Percentiles rank a stretch among this genome's conserved stretches.
Conservation (phyloP, 2,329 filamentous ascomycete genomes). For the Aspergillus hiratsukae region DNA sequence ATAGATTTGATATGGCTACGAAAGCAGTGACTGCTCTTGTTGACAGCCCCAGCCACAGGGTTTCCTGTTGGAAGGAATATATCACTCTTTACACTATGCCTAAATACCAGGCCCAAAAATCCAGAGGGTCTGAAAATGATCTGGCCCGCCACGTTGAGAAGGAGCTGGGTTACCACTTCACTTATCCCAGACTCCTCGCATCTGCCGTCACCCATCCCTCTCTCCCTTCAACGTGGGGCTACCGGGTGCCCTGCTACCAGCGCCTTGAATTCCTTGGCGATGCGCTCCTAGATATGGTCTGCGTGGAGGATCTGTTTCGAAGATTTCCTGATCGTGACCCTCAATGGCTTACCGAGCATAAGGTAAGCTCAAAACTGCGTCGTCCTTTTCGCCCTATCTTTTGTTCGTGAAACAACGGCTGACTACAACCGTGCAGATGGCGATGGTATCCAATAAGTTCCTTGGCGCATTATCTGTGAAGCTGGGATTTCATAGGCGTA, state of each 20-base stretch:
- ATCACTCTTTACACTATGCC: slow-evolving; percentile 64
- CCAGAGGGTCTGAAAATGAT: slow-evolving; percentile 64
- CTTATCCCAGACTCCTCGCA: slow-evolving; percentile 67
- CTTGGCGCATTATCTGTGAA: slow-evolving; percentile 75
- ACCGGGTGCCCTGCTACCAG: slow-evolving; percentile 78
- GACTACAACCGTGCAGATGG: slow-evolving; percentile 54
- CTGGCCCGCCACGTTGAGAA: slow-evolving; percentile 61
- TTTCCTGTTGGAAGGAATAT: slow-evolving; percentile 70
- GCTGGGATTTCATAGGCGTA: slow-evolving; percentile 70
- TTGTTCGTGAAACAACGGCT: slow-evolving; percentile 1
- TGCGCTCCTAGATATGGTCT: slow-evolving; percentile 78
- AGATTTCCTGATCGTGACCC: slow-evolving; percentile 75
- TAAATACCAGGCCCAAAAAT: slow-evolving; percentile 60
- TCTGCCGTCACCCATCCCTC: slow-evolving; percentile 89
- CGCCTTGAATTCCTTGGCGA: slow-evolving; percentile 90
- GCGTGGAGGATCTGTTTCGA: slow-evolving; percentile 76
- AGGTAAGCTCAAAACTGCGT: slow-evolving; percentile 42
- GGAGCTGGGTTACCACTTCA: slow-evolving; percentile 64
- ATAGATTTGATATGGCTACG: slow-evolving; percentile 57
- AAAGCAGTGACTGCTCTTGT: slow-evolving; percentile 59
- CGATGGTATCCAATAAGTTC: slow-evolving; percentile 98
- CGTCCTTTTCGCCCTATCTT: not conserved
- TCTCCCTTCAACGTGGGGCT: slow-evolving; percentile 66
- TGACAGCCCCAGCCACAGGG: slow-evolving; percentile 62
- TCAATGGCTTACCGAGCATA: slow-evolving; percentile 97